A percentile compares a stretch with the other conserved stretches of the same genome.
phyloP scores from a whole-genome alignment of 202 grass and related monocot genomes.

The Eragrostis tef region DNA sequence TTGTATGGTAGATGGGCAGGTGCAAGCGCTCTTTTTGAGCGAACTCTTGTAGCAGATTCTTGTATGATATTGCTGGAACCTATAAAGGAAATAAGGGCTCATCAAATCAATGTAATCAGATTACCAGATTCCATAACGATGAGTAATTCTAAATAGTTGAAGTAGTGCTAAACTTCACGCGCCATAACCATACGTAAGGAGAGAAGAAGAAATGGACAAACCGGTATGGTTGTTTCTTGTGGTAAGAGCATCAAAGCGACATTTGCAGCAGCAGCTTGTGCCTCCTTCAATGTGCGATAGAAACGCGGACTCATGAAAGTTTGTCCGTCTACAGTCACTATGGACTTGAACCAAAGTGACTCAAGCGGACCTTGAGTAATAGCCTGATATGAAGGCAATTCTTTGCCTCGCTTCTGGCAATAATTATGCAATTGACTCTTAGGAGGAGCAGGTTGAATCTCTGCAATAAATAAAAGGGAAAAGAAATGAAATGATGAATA shows the following conservation, averaged over 20 bases:
- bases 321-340: slow-evolving; percentile 66
- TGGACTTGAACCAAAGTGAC: slow-evolving; percentile 58
- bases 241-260: slow-evolving; percentile 67
- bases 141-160: slow-evolving; percentile 37
- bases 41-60: slow-evolving; percentile 64
- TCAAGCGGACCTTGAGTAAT: slow-evolving; percentile 47
- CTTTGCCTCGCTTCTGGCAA: slow-evolving; percentile 62
- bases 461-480: slow-evolving; percentile 51
- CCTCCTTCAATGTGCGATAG: slow-evolving; percentile 59
- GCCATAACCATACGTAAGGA: slow-evolving; percentile 16
- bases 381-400: slow-evolving; percentile 50
- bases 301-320: slow-evolving; percentile 63
- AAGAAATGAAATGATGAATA: background rate
- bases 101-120: slow-evolving; percentile 38
- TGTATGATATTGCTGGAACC: slow-evolving; percentile 53
- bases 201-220: slow-evolving; percentile 27
- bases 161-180: background rate
- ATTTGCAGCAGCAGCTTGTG: slow-evolving; percentile 71
- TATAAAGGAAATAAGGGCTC: slow-evolving; percentile 44
- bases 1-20: slow-evolving; percentile 58
- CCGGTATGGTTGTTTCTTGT: slow-evolving; percentile 50
- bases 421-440: slow-evolving; percentile 69
- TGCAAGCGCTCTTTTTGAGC: slow-evolving; percentile 56
- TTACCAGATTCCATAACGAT: slow-evolving; percentile 36
- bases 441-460: slow-evolving; percentile 38